Evolutionary conservation across 768 basidiomycete species (phyloP), one percentile per base, ranked within the genome.

Genomic region (Psilocybe azurescens): DNA sequence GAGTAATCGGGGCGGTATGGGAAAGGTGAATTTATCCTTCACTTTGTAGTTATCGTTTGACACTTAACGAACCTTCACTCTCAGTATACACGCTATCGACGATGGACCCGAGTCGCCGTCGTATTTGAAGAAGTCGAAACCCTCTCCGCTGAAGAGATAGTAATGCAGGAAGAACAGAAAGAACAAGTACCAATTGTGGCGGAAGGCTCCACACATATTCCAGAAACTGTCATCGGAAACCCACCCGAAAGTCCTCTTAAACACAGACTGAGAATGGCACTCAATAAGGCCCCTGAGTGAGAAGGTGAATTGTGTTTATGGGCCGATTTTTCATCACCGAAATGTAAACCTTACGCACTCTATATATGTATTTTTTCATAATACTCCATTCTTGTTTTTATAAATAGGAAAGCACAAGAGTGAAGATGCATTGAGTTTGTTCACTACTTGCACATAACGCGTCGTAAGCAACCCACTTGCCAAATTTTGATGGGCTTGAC

Each of bases 81-180:
- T 8, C 69, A 93, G 89, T 96, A 92, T 73, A 97, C 95, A 0
- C 86, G 95, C 13, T 89, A 88, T 69, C 77, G 95, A 56, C 81
- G 93, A 53, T 97, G 95, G 95, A 90, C 91, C 0, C 88, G 95
- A 53, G 81, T 95, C 36, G 95, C 94, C 2, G 74, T 90, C 18
- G 86, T 95, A 48, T 84, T 78, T 3, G 95, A 96, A 76, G 84
- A 81, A 0, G 79, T 93, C 16, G 88, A 93, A 64, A 73, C 78
- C 29, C 85, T 87, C 14, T 69, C 72, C 2, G 71, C 74, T 13
- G 75, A 74, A 14, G 75, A 78, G 41, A 55, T 73, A n/a, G 79
- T 76, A 9, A 67, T 75, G 6, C 61, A 69, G 33, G 67, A 65
- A 61, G 59, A 67, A 20, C 61, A 70, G 33, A 29, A 58, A 24